Percentiles rank a stretch among this genome's conserved stretches.
Conservation (phyloP, 495 filamentous ascomycete genomes). For the Xylaria palmicola region DNA sequence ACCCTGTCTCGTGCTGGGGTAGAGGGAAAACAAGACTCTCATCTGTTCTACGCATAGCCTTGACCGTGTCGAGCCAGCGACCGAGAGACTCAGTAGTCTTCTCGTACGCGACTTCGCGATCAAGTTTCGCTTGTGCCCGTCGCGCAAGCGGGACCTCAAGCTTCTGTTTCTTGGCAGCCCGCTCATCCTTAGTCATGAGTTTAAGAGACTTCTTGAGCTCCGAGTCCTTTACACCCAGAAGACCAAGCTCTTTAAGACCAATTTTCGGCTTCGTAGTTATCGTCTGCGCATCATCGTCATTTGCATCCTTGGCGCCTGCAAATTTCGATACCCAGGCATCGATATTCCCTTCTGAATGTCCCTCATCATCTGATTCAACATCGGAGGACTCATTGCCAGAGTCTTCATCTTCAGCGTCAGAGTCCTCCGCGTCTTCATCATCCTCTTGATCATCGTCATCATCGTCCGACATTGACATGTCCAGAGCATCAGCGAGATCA, state of each 20-base stretch:
- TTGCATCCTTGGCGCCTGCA: constrained; percentile 35
- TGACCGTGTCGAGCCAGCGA: constrained; percentile 92
- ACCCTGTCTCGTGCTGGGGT: constrained; percentile 60
- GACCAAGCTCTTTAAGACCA: constrained; percentile 71
- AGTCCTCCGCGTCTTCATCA: constrained; percentile 50
- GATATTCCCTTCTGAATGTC: constrained; percentile 58
- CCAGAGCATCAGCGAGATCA: constrained; percentile 78
- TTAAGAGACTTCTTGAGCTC: constrained; percentile 77
- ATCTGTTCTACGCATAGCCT: constrained; percentile 87
- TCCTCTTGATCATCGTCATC: constrained; percentile 40
- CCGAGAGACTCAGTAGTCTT: constrained; percentile 89
- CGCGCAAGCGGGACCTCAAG: constrained; percentile 83
- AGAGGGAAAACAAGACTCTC: constrained; percentile 84
- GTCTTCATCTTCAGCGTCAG: constrained; percentile 42
- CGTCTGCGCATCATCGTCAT: constrained; percentile 25
- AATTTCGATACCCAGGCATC: constrained; percentile 68
- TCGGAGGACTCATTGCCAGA: constrained; percentile 44
- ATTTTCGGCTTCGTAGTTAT: constrained; percentile 64
- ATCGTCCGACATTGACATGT: constrained; percentile 58
- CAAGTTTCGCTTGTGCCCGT: constrained; percentile 82
- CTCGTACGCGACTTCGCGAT: constrained; percentile 81
- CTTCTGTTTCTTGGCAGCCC: constrained; percentile 58
- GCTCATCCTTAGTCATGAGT: constrained; percentile 58
- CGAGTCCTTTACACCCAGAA: constrained; percentile 71
- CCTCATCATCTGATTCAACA: constrained; percentile 46